Evolutionary conservation across 108 stramenopile genomes (phyloP), one percentile per base, ranked within the genome.

Genomic region (Skeletonema marinoi): DNA sequence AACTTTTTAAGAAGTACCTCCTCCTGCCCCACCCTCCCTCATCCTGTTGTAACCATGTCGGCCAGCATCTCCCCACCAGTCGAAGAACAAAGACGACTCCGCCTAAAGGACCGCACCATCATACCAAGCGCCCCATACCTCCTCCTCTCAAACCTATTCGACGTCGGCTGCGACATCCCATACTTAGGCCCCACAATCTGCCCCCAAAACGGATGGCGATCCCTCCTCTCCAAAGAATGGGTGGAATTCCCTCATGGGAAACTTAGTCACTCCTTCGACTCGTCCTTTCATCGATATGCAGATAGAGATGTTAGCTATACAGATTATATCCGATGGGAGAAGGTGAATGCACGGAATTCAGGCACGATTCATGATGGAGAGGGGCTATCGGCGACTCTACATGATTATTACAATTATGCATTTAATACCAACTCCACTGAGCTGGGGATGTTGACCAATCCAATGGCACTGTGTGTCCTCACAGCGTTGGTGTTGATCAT

Each of bases 401-500:
- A 25, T 6, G 60, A 72, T 25, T 67, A 60, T 17, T 83, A 83
- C 78, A 70, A 63, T 36, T 83, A 70, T 64, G 73, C 78, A 35
- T 83, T 85, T 51, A 65, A 73, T 13, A 81, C 84, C 6, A 51
- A 72, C 25, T 63, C 68, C 4, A 85, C 84, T 9, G 62, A 70
- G 14, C 65, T 85, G 3, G 78, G 75, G 32, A 75, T 77, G 29
- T 71, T 85, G 21, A 78, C 84, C 21, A 32, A 72, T 41, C 80
- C 80, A 12, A 19, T 54, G 19, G 65, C 84, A 32, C 59, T 79
- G 0, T 19, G 32, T 50, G 76, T 78, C 1, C 66, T 85, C 13
- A 30, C 86, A 10, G 38, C 80, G 9, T 67, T 92, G 46, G 82
- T 95, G 0, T 35, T 89, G 17, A 56, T 87, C 4, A 17, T 93